Base-by-base conservation (phyloP, 2,329 filamentous ascomycete species). In the Ceratocystis alfenasii region DNA sequence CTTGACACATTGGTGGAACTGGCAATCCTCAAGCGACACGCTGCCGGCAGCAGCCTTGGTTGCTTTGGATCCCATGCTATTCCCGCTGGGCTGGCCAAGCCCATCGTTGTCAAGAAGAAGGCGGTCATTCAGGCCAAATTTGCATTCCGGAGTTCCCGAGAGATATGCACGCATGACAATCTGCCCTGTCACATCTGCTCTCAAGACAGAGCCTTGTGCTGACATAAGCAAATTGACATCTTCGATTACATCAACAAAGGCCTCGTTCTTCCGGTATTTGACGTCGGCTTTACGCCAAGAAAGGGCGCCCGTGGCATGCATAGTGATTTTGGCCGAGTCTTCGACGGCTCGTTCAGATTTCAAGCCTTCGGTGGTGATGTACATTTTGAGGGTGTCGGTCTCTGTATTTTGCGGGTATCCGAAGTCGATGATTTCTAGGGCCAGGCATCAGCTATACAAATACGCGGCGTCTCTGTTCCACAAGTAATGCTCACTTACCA, bases 131-230 rank as follows among this genome's bases (percentile, higher is more conserved):
- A 99, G 86, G 5, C 94, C 94, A 72, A 99, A 99, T 76, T 99
- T 99, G 83, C 94, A 99, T 77, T 99, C 94, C 7, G 94, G 94
- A 0, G 92, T 99, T 44, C 95, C 94, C 22, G 90, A 89, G 30
- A 99, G 86, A 74, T 99, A 99, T 68, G 94, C 94, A 72, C 94
- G 90, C 94, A 99, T 99, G 72, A 99, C 85, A 72, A 99, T 99
- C 74, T 97, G 92, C 63, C 94, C 94, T 63, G 90, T 96, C 64
- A 99, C 94, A 73, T 99, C 94, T 69, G 94, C 94, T 70, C 94
- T 89, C 12, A 99, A 83, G 33, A 99, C 91, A 25, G 92, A 93
- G 36, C 94, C 94, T 0, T 91, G 94, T 5, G 94, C 94, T n/a
- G 93, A 97, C 89, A 99, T 96, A 73, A 99, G 87, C 67, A 99